phyloP scores from a whole-genome alignment of 1,284 basidiomycete species.

The Ceraceosorus guamensis region DNA sequence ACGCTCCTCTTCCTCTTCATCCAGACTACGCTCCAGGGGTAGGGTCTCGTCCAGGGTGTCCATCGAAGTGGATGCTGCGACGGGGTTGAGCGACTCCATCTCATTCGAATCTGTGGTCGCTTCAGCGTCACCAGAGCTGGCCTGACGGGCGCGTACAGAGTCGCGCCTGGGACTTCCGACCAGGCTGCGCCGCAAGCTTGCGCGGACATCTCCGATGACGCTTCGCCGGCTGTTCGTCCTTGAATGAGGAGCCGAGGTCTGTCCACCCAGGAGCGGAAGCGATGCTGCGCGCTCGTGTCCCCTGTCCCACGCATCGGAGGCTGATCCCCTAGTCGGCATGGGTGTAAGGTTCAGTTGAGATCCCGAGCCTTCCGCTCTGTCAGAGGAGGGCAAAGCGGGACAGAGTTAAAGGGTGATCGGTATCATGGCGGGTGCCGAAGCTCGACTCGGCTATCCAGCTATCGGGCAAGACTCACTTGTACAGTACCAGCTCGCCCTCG shows the following conservation, averaged over 20 bases:
- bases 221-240: background rate
- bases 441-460: background rate
- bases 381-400: background rate
- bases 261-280: no score
- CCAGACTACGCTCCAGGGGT: no score
- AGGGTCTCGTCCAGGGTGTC: no score
- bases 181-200: background rate
- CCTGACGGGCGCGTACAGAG: no score
- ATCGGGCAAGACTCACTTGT: slow-evolving; percentile 1
- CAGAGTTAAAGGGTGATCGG: background rate
- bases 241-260: no score
- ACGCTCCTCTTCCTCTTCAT: no score
- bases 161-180: background rate
- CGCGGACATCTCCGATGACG: background rate
- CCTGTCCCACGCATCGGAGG: no score
- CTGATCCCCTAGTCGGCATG: no score
- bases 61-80: background rate
- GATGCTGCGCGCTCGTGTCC: no score
- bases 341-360: no score
- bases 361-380: background rate
- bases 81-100: background rate
- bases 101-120: background rate
- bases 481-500: slow-evolving; percentile 6
- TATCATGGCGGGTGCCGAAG: background rate
- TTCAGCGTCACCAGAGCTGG: background rate